Evolutionary conservation across 768 basidiomycete genomes (phyloP), one percentile per base, ranked within the genome.

Genomic region (Pholiota microspora): DNA sequence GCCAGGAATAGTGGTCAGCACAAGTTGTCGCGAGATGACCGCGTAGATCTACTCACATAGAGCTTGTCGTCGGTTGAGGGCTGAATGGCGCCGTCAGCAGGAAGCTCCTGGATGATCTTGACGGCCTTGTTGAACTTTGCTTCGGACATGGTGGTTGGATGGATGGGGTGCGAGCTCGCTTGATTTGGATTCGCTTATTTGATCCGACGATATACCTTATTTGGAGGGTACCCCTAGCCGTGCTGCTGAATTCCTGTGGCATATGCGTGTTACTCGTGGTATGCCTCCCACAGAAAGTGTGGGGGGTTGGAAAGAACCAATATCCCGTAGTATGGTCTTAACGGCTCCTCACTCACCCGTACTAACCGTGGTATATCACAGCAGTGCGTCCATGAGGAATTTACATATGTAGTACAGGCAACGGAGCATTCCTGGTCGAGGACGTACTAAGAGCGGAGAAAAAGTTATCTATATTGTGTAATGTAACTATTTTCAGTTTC

Each of bases 61-160:
- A 98, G 89, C 76, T 92, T 81, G 53, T 92, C 87, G 9, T 87
- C 86, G 59, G 80, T 72, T 15, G 73, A 59, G 16, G 92, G 91
- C 76, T 91, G 74, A 69, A 94, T 79, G 16, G 88, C 84, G 2
- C 94, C 93, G 27, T 87, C 86, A 73, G 88, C 83, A 50, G 92
- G 92, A 9, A 94, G 84, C 16, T 51, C 49, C 59, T 80, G 71
- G 45, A 91, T 78, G 71, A 92, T 88, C 13, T 61, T 63, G 42
- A 85, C 84, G 60, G 92, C 88, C 73, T 84, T 88, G 25, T 89
- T 74, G 73, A 93, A 94, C 69, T 92, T 78, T 28, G 77, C 73
- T 71, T 85, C 63, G 59, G 87, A 77, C 88, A 92, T 89, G 70
- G 64, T 73, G 59, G 51, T 46, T 48, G 36, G 57, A 50, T 16